A percentile compares a stretch with the other conserved stretches of the same genome.
phyloP scores from a whole-genome alignment of 1,139 yeast species.

The Geotrichum carabidarum region DNA sequence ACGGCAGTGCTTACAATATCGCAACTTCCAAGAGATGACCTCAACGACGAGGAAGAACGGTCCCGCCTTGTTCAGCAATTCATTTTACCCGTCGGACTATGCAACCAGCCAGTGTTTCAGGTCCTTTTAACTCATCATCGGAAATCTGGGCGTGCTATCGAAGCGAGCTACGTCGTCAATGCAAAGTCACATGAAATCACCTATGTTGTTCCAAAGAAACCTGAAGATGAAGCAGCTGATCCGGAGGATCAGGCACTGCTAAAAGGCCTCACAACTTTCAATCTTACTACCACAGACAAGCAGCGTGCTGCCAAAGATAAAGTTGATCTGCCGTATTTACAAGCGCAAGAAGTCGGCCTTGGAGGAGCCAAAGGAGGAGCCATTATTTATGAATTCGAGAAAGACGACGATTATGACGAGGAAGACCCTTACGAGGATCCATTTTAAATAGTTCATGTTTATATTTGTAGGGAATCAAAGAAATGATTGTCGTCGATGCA shows the following conservation, averaged over 20 bases:
- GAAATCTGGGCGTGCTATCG: slow-evolving; percentile 74
- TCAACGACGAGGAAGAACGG: slow-evolving; percentile 47
- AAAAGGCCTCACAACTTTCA: slow-evolving; percentile 79
- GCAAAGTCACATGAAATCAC: slow-evolving; percentile 48
- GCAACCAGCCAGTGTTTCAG: slow-evolving; percentile 48
- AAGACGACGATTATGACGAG: slow-evolving; percentile 86
- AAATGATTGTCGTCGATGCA: background rate
- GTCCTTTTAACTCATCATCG: slow-evolving; percentile 61
- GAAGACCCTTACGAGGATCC: slow-evolving; percentile 98
- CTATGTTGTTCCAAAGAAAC: slow-evolving; percentile 36
- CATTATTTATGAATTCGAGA: slow-evolving; percentile 84
- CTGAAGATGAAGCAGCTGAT: slow-evolving; percentile 33
- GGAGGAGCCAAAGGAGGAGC: slow-evolving; percentile 65
- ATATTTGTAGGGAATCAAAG: background rate
- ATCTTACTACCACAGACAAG: slow-evolving; percentile 64
- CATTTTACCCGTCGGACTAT: slow-evolving; percentile 45
- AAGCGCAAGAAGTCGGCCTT: slow-evolving; percentile 73
- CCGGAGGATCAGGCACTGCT: slow-evolving; percentile 40
- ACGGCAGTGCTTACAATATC: slow-evolving; percentile 60
- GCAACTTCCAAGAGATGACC: slow-evolving; percentile 36
- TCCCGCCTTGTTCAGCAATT: slow-evolving; percentile 43
- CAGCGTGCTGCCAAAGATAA: slow-evolving; percentile 76
- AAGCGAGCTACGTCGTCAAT: slow-evolving; percentile 53
- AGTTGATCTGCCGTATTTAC: slow-evolving; percentile 82
- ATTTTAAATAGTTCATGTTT: slow-evolving; percentile 43